phyloP scores from a whole-genome alignment of 495 filamentous ascomycete species.

The Neurospora sp. region DNA sequence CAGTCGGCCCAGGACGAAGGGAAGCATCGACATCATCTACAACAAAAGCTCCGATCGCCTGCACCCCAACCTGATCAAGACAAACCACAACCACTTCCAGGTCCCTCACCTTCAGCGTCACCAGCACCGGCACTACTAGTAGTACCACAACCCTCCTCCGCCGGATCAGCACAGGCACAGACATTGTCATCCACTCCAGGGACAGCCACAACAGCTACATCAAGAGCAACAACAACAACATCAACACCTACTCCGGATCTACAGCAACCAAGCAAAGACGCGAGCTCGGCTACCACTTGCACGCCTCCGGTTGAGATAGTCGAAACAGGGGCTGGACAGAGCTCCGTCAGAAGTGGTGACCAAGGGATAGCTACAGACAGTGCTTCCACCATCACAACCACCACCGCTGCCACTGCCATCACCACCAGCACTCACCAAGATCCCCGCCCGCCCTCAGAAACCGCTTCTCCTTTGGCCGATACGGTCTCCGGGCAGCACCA shows the following conservation, averaged over 20 bases:
- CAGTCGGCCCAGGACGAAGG: slow-evolving; percentile 3
- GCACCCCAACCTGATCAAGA: slow-evolving; percentile 3
- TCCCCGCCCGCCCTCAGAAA: not conserved
- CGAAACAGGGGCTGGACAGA: slow-evolving; percentile 6
- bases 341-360: slow-evolving; percentile 5
- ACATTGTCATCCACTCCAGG: slow-evolving; percentile 2
- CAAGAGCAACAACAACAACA: not conserved
- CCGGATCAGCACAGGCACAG: slow-evolving; percentile 2
- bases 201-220: slow-evolving; percentile 1
- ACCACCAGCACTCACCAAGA: not conserved
- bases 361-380: slow-evolving; percentile 10
- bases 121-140: not conserved
- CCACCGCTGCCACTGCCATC: not conserved
- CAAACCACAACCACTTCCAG: slow-evolving; percentile 1
- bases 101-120: not conserved
- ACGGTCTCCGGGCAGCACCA: not conserved
- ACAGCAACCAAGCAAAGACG: not conserved
- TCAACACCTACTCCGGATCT: not conserved
- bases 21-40: slow-evolving; percentile 4
- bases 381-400: slow-evolving; percentile 9
- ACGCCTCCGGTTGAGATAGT: slow-evolving; percentile 7
- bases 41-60: slow-evolving; percentile 4
- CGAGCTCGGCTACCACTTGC: not conserved
- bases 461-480: not conserved
- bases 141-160: not conserved